Base-by-base conservation (phyloP, 2,329 filamentous ascomycete genomes). In the Chrysoporthe cubensis region DNA sequence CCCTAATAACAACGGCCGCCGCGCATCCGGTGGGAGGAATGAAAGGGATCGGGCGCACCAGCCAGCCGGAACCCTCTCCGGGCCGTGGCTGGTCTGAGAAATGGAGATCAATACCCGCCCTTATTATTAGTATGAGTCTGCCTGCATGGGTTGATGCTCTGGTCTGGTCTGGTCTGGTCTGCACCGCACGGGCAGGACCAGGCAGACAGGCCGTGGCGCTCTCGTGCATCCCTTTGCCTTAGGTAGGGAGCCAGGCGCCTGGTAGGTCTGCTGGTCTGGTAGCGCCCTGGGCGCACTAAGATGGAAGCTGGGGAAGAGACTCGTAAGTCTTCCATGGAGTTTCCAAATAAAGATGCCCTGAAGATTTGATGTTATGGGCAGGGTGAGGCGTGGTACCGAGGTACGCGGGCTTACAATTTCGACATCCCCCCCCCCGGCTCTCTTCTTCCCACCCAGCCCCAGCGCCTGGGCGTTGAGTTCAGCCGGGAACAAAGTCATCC, bases 321-420 rank as follows among this genome's bases (percentile, higher is more conserved):
- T 63, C 34, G n/a, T 26, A 43, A 37, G n/a, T 54, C 32, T 56
- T 63, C 48, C 21, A 50, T 54, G 32, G 60, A 52, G 48, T 44
- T 64, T 56, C 62, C 62, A 64, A 56, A 64, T 57, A 18, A 43
- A 64, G 62, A 54, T 13, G 40, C 18, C n/a, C 13, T 34, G 6
- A 57, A 64, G 50, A 46, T 32, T 64, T 18, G 52, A 44, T 34
- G 40, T 40, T n/a, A 48, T 58, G 21, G 26, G 40, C 18, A 43
- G 16, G 40, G 57, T 16, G 37, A 46, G 62, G 62, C 37, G 26
- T 26, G 21, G 18, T 60, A 11, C 40, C 8, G 11, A 13, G 37
- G 57, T 59, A 59, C 37, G 2, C 44, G n/a, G 4, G 16, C 56
- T 42, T 60, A 26, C 57, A 60, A 44, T 43, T 40, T 32, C 37